Evolutionary conservation across 768 basidiomycete species (phyloP), one percentile per base, ranked within the genome.

Genomic region (Mycena albidolilacea): DNA sequence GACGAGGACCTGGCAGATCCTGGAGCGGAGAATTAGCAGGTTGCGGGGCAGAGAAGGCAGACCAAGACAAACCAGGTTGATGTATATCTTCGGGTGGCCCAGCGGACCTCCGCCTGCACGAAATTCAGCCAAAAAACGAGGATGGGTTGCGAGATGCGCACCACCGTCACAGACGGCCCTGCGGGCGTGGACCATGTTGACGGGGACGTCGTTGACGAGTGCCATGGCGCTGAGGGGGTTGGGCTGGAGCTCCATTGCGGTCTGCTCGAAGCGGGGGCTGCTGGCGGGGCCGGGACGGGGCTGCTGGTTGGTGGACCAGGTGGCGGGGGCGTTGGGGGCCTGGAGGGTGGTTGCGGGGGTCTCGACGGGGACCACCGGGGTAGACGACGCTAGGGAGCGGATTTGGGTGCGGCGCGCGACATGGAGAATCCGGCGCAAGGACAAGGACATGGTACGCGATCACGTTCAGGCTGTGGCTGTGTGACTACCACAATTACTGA

Each of bases 101-200:
- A 99, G 88, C 54, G 98, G 90, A 12, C 97, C 98, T 80, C 92
- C 93, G 83, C 97, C 97, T 99, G 80, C 0, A 63, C 14, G 59
- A 44, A 68, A 69, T 44, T 72, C 30, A 67, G 59, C 50, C 52
- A 23, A 59, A 54, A 39, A 48, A 67, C 21, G 21, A 62, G 14
- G 4, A 62, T 7, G 54, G n/a, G 64, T 69, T 52, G 58, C 14
- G 15, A 70, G 54, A 17, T 62, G 86, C 95, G 77, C 76, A 98
- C 98, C 97, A 78, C 98, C 98, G 81, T 99, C 97, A 81, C 98
- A 99, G 61, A 92, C 87, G 2, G 96, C 97, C 82, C 91, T 95
- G 77, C 97, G 88, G 21, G 91, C 93, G 57, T 95, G 82, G 11
- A 97, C 92, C 57, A 96, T 79, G 64, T 93, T 87, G 67, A 97